These are phyloP conservation scores for Linum tenue DNA, from an alignment of 345 rosid genomes.

Conservation along the genomic window DNA sequence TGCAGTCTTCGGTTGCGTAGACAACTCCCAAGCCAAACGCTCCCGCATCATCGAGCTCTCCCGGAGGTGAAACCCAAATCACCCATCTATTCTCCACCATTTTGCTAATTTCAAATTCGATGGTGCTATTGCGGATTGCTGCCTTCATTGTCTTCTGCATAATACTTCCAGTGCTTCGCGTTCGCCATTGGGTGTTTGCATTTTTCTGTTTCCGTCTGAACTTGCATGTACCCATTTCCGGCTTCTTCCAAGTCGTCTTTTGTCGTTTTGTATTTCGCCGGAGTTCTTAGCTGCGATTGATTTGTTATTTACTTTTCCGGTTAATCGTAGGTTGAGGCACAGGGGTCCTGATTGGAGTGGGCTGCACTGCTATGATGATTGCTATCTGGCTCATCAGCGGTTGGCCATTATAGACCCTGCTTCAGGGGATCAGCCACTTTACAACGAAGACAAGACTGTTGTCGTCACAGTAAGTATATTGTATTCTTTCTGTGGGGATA, in stretches of 20 bases:
- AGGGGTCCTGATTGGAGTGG: conserved; percentile 94
- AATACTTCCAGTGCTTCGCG: background rate
- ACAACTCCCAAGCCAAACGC: conserved; percentile 68
- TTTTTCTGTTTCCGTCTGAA: background rate
- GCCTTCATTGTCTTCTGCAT: no score
- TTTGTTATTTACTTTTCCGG: background rate
- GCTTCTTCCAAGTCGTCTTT: background rate
- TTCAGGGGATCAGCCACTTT: conserved; percentile 84
- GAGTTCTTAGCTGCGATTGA: background rate
- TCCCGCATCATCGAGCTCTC: conserved; percentile 76
- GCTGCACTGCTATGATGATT: conserved; percentile 48
- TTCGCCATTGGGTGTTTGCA: background rate
- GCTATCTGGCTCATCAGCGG: conserved; percentile 74
- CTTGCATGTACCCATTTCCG: background rate
- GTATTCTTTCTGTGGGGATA: background rate
- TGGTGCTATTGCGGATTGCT: no score
- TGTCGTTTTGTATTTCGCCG: background rate
- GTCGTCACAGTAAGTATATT: conserved; percentile 48
- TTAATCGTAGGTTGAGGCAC: conserved; percentile 46
- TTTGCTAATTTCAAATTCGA: background rate
- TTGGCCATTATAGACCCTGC: conserved; percentile 75
- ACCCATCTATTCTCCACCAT: background rate
- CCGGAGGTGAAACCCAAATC: conserved; percentile 35
- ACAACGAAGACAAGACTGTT: conserved; percentile 61
- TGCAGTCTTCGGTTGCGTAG: conserved; percentile 61